A percentile compares a stretch with the other conserved stretches of the same genome.
phyloP scores from a whole-genome alignment of 2,329 filamentous ascomycete genomes.

The Aspergillus oerlinghausenensis region DNA sequence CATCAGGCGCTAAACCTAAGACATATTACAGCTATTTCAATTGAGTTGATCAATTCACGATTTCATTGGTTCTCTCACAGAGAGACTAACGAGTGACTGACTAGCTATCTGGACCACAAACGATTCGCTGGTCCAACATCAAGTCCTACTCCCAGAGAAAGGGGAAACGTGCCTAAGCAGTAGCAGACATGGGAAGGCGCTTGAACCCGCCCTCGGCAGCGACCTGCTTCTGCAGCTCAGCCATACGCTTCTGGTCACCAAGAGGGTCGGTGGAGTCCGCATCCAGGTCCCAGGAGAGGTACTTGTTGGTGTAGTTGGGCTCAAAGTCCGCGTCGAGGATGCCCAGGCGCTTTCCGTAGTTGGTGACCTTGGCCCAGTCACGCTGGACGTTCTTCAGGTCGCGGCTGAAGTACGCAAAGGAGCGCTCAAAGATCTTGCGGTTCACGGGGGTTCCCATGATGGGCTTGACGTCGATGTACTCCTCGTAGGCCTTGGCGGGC shows the following conservation, averaged over 20 bases:
- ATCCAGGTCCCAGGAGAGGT: conserved; percentile 62
- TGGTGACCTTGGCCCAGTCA: conserved; percentile 74
- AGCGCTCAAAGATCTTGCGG: conserved; percentile 75
- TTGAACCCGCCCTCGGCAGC: conserved; percentile 59
- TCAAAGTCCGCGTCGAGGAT: conserved; percentile 60
- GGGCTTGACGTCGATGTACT: conserved; percentile 69
- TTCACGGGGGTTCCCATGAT: conserved; percentile 64
- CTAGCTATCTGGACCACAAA: not conserved
- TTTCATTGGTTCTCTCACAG: not conserved
- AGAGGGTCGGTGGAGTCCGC: conserved; percentile 62
- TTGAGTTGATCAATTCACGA: not conserved
- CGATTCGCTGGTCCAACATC: not conserved
- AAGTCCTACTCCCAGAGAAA: not conserved
- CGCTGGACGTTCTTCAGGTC: conserved; percentile 70
- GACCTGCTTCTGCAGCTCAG: conserved; percentile 62
- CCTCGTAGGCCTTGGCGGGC: conserved; percentile 60
- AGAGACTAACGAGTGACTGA: not conserved
- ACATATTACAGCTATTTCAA: not conserved
- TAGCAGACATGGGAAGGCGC: conserved; percentile 27
- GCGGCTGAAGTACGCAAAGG: conserved; percentile 69
- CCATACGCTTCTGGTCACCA: conserved; percentile 73
- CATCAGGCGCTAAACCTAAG: not conserved
- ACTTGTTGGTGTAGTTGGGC: conserved; percentile 72
- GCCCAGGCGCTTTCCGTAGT: conserved; percentile 68
- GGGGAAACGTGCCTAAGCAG: conserved; percentile 16